phyloP scores from a whole-genome alignment of 2,329 filamentous ascomycete species.

The Diplodia corticola region DNA sequence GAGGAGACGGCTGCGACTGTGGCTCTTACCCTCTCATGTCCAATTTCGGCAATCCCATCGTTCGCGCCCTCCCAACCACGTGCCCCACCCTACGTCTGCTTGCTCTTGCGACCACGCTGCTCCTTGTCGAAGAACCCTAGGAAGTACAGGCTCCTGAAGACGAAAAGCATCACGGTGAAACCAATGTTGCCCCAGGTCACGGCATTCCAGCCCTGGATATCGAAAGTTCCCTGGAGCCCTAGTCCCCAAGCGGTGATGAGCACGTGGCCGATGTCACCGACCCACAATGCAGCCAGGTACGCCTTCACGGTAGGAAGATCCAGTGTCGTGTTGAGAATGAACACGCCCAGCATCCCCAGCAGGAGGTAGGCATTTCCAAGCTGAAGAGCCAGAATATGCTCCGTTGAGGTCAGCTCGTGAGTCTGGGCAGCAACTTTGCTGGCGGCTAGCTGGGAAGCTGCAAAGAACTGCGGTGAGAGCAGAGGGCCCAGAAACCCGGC shows the following conservation, averaged over 20 bases:
- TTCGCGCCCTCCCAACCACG: neutral
- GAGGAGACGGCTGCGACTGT: neutral
- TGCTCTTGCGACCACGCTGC: neutral
- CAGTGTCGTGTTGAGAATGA: conserved; percentile 62
- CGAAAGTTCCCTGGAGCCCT: conserved; percentile 55
- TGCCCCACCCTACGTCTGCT: neutral
- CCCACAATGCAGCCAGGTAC: conserved; percentile 65
- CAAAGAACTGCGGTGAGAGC: conserved; percentile 26
- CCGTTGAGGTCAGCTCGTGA: conserved; percentile 2
- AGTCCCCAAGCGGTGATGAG: conserved; percentile 61
- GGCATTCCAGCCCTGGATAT: conserved; percentile 63
- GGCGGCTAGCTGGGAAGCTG: conserved; percentile 25
- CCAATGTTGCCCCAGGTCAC: conserved; percentile 74
- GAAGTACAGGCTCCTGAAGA: conserved; percentile 60
- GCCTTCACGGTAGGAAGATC: conserved; percentile 66
- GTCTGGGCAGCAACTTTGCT: conserved; percentile 6
- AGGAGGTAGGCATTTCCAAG: conserved; percentile 70
- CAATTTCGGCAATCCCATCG: neutral
- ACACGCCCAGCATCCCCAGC: conserved; percentile 63
- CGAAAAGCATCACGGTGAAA: conserved; percentile 62
- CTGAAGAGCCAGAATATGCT: conserved; percentile 62
- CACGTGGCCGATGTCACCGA: conserved; percentile 68
- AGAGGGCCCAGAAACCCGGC: conserved; percentile 27
- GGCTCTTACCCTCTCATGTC: neutral
- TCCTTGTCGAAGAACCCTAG: conserved; percentile 58